These are phyloP conservation scores for Pythium pyrilobum DNA, from an alignment of 352 stramenopile species.

Conservation along the genomic window DNA sequence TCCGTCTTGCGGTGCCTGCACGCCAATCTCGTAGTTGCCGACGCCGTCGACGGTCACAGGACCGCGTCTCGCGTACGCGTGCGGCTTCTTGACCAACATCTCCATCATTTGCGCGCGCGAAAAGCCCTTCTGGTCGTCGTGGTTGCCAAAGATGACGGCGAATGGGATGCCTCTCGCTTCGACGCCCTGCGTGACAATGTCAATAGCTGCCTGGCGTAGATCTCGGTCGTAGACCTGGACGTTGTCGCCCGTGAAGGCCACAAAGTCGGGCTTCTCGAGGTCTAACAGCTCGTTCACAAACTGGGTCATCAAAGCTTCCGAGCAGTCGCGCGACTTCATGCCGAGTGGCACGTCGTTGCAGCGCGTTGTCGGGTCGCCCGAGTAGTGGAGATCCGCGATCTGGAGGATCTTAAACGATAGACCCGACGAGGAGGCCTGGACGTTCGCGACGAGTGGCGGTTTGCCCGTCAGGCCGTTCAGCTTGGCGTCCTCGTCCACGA, in stretches of 20 bases:
- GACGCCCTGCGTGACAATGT: slow-evolving; percentile 26
- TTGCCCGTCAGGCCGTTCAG: slow-evolving; percentile 4
- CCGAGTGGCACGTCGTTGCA: slow-evolving; percentile 26
- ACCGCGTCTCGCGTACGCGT: slow-evolving; percentile 43
- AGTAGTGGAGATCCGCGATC: slow-evolving; percentile 62
- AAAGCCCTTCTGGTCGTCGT: slow-evolving; percentile 48
- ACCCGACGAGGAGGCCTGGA: background rate
- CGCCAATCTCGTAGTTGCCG: slow-evolving; percentile 55
- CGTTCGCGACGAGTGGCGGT: slow-evolving; percentile 15
- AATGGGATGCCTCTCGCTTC: slow-evolving; percentile 45
- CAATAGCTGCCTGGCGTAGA: slow-evolving; percentile 29
- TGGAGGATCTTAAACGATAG: slow-evolving; percentile 63
- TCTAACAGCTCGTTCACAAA: slow-evolving; percentile 58
- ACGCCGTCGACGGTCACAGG: slow-evolving; percentile 41
- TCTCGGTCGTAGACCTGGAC: slow-evolving; percentile 26
- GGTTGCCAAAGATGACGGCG: slow-evolving; percentile 58
- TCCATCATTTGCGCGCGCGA: slow-evolving; percentile 34
- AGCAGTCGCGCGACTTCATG: slow-evolving; percentile 18
- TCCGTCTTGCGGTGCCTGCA: slow-evolving; percentile 32
- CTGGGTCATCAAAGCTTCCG: slow-evolving; percentile 37
- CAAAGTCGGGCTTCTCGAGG: slow-evolving; percentile 55
- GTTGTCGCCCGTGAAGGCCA: slow-evolving; percentile 64
- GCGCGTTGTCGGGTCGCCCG: slow-evolving; percentile 25
- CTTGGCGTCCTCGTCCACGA: background rate
- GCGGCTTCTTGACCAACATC: slow-evolving; percentile 26